Evolutionary conservation across 805 yeast genomes (phyloP), one percentile per base, ranked within the genome.

Genomic region (Suhomyces canberraensis): DNA sequence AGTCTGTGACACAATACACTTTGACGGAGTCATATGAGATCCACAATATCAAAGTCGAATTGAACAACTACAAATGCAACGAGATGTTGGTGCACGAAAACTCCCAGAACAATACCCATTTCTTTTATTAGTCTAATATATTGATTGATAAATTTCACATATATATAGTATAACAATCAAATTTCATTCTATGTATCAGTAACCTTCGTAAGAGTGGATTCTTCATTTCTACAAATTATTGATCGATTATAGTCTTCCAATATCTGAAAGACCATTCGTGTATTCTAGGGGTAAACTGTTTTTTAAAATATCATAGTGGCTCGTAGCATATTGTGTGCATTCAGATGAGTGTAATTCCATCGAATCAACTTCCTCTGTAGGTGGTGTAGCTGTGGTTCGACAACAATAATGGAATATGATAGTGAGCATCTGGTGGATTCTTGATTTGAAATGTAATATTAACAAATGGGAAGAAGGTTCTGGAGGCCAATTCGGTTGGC

Each of bases 351-450:
- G n/a, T n/a, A n/a, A n/a, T n/a, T n/a, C n/a, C n/a, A n/a, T n/a
- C n/a, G n/a, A n/a, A n/a, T 15, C 17, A 83, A 52, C 85, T 78
- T 2, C 98, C 98, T 39, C 97, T 74, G 64, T 90, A 90, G 0
- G 97, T 90, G 4, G 95, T 78, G 64, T 89, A 90, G 22, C 95
- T 83, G 61, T 83, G 87, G 54, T 87, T 87, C 29, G 95, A 80
- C 40, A 90, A 66, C 36, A 90, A 71, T 43, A 90, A 64, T 0
- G 98, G 98, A 37, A 90, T 83, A 56, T 90, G 98, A 60, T 88
- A 90, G 57, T 90, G 98, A 25, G 76, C 66, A 41, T 81, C 87
- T 0, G 87, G 81, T 0, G 84, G 84, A 44, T 71, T 69, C 5
- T 71, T 72, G 3, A 90, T 77, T 20, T 73, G 74, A 54, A 90